A percentile compares a stretch with the other conserved stretches of the same genome.
phyloP scores from a whole-genome alignment of 1,284 basidiomycete genomes.

The Malassezia slooffiae region DNA sequence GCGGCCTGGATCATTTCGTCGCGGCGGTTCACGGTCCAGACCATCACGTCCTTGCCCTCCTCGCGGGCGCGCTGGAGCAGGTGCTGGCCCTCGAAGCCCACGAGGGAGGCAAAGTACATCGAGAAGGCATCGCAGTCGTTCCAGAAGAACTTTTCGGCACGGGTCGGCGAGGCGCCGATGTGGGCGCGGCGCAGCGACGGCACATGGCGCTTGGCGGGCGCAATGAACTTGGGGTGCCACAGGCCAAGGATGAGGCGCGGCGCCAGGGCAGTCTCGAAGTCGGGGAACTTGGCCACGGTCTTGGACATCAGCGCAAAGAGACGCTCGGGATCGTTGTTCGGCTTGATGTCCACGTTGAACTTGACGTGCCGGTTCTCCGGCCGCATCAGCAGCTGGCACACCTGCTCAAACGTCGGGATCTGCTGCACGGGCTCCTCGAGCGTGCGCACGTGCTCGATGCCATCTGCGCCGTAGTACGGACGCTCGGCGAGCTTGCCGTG shows the following conservation, averaged over 20 bases:
- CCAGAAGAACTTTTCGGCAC: slow-evolving; percentile 84
- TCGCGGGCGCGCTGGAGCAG: slow-evolving; percentile 69
- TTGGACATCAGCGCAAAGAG: slow-evolving; percentile 76
- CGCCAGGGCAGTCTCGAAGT: slow-evolving; percentile 70
- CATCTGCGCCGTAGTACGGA: slow-evolving; percentile 51
- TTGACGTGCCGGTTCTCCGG: slow-evolving; percentile 41
- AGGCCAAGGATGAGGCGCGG: slow-evolving; percentile 75
- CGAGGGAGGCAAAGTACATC: slow-evolving; percentile 65
- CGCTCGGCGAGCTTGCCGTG: slow-evolving; percentile 51
- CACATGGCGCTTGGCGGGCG: slow-evolving; percentile 61
- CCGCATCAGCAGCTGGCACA: slow-evolving; percentile 41
- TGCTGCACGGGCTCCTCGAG: slow-evolving; percentile 59
- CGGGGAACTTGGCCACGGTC: slow-evolving; percentile 59
- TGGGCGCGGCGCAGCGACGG: slow-evolving; percentile 75
- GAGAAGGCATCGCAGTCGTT: slow-evolving; percentile 76
- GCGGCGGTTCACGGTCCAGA: slow-evolving; percentile 90
- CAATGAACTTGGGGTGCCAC: slow-evolving; percentile 76
- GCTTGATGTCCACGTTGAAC: slow-evolving; percentile 68
- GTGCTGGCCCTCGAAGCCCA: slow-evolving; percentile 58
- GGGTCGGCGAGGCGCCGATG: slow-evolving; percentile 58
- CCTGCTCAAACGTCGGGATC: slow-evolving; percentile 41
- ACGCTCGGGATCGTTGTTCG: slow-evolving; percentile 75
- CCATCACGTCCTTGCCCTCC: slow-evolving; percentile 72
- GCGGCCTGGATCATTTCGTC: slow-evolving; percentile 91
- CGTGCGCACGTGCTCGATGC: slow-evolving; percentile 74